A percentile compares a stretch with the other conserved stretches of the same genome.
Evolutionary conservation across 2,329 filamentous ascomycete species (phyloP).

Genomic region (Aspergillus ochraceus): DNA sequence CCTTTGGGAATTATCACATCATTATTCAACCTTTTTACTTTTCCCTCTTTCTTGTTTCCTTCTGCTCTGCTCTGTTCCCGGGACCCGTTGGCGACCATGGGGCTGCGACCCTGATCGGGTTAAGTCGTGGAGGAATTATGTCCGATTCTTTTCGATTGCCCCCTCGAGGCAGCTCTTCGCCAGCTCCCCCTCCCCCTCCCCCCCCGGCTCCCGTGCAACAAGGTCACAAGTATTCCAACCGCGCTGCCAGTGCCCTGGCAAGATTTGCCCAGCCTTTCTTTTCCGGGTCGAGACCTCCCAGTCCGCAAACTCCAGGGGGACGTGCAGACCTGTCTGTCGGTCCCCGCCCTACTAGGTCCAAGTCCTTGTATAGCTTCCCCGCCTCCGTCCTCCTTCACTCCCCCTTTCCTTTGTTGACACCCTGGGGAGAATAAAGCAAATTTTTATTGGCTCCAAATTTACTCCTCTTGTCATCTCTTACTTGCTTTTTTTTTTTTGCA

Average conservation of each 20-base stretch:
- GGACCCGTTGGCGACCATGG: constrained; percentile 13
- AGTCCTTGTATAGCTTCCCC: constrained; percentile 39
- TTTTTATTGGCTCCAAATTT: neutral
- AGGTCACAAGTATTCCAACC: constrained; percentile 42
- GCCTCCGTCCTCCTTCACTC: constrained; percentile 10
- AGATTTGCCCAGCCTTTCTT: constrained; percentile 57
- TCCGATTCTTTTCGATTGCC: constrained; percentile 28
- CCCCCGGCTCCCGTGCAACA: constrained; percentile 38
- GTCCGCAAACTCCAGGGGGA: constrained; percentile 46
- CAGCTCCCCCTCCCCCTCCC: constrained; percentile 36
- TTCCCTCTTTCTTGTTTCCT: constrained; percentile 3
- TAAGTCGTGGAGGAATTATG: constrained; percentile 28
- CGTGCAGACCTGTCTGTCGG: constrained; percentile 28
- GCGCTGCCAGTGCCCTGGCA: constrained; percentile 49
- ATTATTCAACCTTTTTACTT: constrained; percentile 1
- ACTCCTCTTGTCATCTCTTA: neutral
- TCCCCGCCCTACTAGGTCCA: constrained; percentile 36
- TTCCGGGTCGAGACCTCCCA: constrained; percentile 55
- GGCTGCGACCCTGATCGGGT: constrained; percentile 19
- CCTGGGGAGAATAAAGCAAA: neutral
- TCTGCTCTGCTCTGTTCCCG: neutral
- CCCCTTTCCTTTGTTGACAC: constrained; percentile 13
- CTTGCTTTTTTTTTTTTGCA: constrained; percentile 3
- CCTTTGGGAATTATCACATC: neutral
- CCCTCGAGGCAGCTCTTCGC: constrained; percentile 27